Base-by-base conservation (phyloP, 2,329 filamentous ascomycete species). In the Teratosphaeria nubilosa region DNA sequence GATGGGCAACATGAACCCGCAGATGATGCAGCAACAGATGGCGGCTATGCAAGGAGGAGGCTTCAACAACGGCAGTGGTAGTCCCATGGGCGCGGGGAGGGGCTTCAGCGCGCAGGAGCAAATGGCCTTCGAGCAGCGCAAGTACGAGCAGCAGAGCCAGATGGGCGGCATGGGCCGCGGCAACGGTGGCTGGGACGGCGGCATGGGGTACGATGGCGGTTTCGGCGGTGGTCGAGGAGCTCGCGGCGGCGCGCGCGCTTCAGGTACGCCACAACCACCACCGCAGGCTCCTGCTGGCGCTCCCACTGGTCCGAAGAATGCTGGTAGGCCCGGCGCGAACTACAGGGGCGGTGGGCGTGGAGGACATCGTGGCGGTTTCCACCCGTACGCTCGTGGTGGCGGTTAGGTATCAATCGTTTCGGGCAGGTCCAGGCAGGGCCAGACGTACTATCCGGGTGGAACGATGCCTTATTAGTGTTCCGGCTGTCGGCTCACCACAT, bases 231-330 rank as follows among this genome's bases (percentile, higher is more conserved):
- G 66, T 66, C 72, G 65, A 60, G 71, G 70, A 58, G 63, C 58
- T 11, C 57, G 59, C 48, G 59, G 55, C 51, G 62, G 59, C 34
- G 54, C 63, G 57, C 56, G 60, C 52, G 54, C 60, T 48, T 63
- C 65, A 56, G 62, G 60, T 6, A 57, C 58, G 27, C 31, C 60
- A 55, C 37, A 37, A 14, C 25, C 53, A 16, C 75, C 69, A 74
- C 74, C 64, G 73, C 74, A 77, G 65, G 77, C 78, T 14, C 90
- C 90, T 22, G 86, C 88, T 5, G 90, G 90, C 69, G 90, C 94
- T 5, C 94, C 94, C 0, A 99, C 94, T 0, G 94, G 94, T 0
- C 94, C 94, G 4, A 95, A 95, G 80, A 99, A 97, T 68, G 90
- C 91, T 0, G 91, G 91, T 27, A 88, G 87, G 70, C 90, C 91